Percentiles rank a stretch among this genome's conserved stretches.
Evolutionary conservation across 352 stramenopile species (phyloP).

Genomic region (Globisporangium iwayamae): DNA sequence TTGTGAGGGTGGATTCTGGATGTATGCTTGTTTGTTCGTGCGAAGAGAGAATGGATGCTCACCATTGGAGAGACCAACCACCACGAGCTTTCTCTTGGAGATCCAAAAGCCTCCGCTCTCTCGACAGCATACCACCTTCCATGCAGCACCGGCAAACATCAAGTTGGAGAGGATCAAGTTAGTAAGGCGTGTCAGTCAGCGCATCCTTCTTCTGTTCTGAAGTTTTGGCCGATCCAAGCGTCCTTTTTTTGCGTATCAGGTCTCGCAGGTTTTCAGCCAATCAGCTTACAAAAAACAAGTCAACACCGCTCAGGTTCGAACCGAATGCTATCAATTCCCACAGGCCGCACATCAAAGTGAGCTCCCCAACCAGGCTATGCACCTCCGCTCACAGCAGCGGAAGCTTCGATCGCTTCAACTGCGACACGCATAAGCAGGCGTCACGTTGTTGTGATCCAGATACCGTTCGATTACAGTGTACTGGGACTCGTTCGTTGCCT

Average conservation of each 20-base stretch:
- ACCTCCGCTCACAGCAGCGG: no score
- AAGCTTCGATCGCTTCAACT: constrained; percentile 5
- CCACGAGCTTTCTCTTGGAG: no score
- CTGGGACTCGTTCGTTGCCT: neutral
- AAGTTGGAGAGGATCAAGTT: neutral
- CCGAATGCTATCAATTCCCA: neutral
- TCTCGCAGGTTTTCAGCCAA: neutral
- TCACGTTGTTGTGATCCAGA: constrained; percentile 4
- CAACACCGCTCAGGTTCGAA: neutral
- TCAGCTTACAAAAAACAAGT: neutral
- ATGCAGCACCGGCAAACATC: neutral
- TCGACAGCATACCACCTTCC: no score
- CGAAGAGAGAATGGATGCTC: no score
- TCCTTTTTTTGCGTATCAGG: neutral
- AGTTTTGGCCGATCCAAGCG: constrained; percentile 1
- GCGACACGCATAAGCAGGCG: constrained; percentile 4
- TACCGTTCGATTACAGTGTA: constrained; percentile 14
- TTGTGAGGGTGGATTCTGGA: no score
- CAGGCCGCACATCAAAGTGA: constrained; percentile 1
- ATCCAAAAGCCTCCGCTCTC: no score
- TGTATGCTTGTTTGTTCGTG: no score
- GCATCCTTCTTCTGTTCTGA: neutral
- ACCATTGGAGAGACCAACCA: no score
- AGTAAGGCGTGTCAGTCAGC: neutral
- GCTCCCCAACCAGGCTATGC: neutral